phyloP scores from a whole-genome alignment of 2,329 filamentous ascomycete species.

The Plectosphaerella cucumerina region DNA sequence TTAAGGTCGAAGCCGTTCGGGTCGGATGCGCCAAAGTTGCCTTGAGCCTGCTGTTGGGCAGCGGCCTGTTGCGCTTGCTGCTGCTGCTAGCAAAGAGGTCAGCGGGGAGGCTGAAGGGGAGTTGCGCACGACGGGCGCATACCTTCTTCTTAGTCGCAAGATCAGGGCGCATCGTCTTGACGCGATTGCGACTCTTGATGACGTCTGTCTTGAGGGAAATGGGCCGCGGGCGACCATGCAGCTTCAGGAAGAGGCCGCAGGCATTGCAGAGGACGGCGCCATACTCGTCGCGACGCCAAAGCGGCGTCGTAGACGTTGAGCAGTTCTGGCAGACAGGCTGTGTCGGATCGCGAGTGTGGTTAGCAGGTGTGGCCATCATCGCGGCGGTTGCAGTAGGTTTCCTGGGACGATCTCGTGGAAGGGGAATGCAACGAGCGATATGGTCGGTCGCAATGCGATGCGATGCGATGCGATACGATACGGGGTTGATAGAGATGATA shows the following conservation, averaged over 20 bases:
- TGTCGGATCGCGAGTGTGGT: constrained; percentile 55
- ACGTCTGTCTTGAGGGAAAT: constrained; percentile 98
- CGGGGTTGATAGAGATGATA: not conserved
- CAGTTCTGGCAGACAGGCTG: constrained; percentile 98
- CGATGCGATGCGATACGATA: not conserved
- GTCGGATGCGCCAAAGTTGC: constrained; percentile 35
- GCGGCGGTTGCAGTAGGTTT: constrained; percentile 22
- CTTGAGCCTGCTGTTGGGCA: constrained; percentile 27
- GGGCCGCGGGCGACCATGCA: constrained; percentile 87
- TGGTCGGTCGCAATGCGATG: not conserved
- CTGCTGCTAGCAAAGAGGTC: constrained; percentile 15
- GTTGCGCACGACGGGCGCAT: constrained; percentile 19
- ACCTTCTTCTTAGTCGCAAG: constrained; percentile 83
- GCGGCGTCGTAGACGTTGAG: constrained; percentile 86
- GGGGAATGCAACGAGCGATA: not conserved
- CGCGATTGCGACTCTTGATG: constrained; percentile 97
- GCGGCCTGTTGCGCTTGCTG: constrained; percentile 17
- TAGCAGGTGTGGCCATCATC: constrained; percentile 51
- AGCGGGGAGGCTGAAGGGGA: not conserved
- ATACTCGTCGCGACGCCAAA: constrained; percentile 96
- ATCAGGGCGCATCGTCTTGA: constrained; percentile 80
- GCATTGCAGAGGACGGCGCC: constrained; percentile 97
- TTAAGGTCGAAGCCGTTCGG: constrained; percentile 57
- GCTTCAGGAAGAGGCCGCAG: constrained; percentile 94
- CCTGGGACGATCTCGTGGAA: not conserved